Evolutionary conservation across 83 land plant genomes (phyloP).

Genomic region (Picea abies): DNA sequence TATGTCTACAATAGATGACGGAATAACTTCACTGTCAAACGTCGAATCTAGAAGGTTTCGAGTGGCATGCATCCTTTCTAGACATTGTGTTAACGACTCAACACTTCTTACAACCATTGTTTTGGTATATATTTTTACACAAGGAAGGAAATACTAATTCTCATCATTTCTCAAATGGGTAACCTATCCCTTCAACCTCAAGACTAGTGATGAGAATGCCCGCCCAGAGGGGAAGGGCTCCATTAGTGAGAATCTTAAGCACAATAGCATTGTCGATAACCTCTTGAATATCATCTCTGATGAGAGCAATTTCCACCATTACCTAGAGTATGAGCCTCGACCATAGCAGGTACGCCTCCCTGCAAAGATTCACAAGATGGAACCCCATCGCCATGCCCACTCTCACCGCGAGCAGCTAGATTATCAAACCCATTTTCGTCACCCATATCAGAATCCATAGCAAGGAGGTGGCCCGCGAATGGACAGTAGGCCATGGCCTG

Average conservation of each 20-base stretch:
- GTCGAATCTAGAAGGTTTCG: too few species aligned
- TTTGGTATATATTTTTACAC: too few species aligned
- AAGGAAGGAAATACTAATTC: too few species aligned
- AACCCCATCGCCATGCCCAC: constrained; percentile 64
- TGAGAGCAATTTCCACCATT: constrained; percentile 93
- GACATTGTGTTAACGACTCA: too few species aligned
- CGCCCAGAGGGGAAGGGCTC: constrained; percentile 85
- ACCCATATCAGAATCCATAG: constrained; percentile 68
- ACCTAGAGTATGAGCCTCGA: constrained; percentile 74
- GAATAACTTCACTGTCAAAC: too few species aligned
- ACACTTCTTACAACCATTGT: too few species aligned
- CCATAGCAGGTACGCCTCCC: constrained; percentile 88
- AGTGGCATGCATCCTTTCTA: too few species aligned
- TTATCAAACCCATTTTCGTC: constrained; percentile 52
- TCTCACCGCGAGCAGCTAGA: constrained; percentile 54
- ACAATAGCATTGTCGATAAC: constrained; percentile 98
- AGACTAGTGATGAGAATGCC: constrained; percentile 91
- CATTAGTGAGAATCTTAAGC: constrained; percentile 76
- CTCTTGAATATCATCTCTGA: constrained; percentile 97
- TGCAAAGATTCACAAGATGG: constrained; percentile 91
- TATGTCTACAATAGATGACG: too few species aligned
- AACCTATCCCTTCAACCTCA: constrained; percentile 19
- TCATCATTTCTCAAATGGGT: too few species aligned
- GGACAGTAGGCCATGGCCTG: too few species aligned
- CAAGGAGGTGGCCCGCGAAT: neutral